phyloP scores from a whole-genome alignment of 495 filamentous ascomycete species.

The Podospora sp. region DNA sequence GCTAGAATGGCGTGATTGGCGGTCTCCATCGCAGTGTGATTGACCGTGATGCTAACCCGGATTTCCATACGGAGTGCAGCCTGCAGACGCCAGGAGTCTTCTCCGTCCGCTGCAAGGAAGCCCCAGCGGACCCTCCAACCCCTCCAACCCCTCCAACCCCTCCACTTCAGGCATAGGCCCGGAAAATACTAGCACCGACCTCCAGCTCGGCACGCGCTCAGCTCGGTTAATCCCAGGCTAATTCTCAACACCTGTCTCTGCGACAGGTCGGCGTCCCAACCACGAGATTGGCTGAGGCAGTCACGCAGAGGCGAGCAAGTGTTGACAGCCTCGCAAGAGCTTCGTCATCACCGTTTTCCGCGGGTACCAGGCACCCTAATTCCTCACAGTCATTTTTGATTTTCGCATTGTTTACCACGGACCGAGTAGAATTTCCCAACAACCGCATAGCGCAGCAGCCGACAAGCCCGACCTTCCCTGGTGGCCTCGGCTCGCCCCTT shows the following conservation, averaged over 20 bases:
- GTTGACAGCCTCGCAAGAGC: slow-evolving; percentile 28
- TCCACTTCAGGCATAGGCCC: neutral
- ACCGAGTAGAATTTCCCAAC: neutral
- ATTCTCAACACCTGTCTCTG: slow-evolving; percentile 6
- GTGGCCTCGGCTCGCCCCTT: slow-evolving; percentile 11
- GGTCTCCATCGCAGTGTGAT: neutral
- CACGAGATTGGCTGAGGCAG: slow-evolving; percentile 15
- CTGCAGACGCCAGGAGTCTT: neutral
- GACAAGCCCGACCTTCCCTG: slow-evolving; percentile 1
- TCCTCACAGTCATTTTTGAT: slow-evolving; percentile 1
- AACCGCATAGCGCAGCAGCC: neutral
- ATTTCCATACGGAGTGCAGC: slow-evolving; percentile 5
- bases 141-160: neutral
- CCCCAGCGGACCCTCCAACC: neutral
- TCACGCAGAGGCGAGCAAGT: neutral
- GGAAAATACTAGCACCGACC: neutral
- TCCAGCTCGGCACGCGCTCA: neutral
- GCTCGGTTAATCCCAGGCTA: slow-evolving; percentile 14
- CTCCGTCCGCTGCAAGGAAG: neutral
- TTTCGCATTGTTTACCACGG: neutral
- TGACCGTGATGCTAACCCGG: neutral
- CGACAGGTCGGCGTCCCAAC: neutral
- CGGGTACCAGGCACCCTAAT: neutral
- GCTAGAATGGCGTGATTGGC: neutral
- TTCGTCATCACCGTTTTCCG: slow-evolving; percentile 24